Evolutionary conservation across 805 yeast species (phyloP).

Genomic region (Lipomyces starkeyi): DNA sequence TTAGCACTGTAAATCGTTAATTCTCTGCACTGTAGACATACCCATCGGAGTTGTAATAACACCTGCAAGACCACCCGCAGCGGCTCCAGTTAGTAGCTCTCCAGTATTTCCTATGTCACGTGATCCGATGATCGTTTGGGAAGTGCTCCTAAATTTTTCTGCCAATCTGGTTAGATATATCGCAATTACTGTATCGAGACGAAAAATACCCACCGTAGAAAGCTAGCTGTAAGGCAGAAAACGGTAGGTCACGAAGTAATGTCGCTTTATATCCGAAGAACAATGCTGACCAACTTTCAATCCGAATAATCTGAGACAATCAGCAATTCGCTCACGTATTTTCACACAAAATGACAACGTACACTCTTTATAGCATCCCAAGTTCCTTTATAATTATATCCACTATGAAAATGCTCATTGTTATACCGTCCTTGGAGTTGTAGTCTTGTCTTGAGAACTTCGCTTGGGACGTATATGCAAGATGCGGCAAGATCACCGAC

Average conservation of each 20-base stretch:
- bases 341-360: slow-evolving; percentile 1
- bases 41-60: slow-evolving; percentile 84
- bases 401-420: slow-evolving; percentile 77
- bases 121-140: slow-evolving; percentile 44
- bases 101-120: slow-evolving; percentile 49
- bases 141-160: slow-evolving; percentile 45
- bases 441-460: slow-evolving; percentile 88
- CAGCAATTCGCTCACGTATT: neutral
- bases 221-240: slow-evolving; percentile 94
- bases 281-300: slow-evolving; percentile 78
- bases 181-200: slow-evolving; percentile 44
- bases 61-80: slow-evolving; percentile 95
- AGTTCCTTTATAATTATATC: slow-evolving; percentile 84
- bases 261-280: slow-evolving; percentile 96
- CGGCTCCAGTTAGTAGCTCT: slow-evolving; percentile 89
- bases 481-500: slow-evolving; percentile 93
- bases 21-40: slow-evolving; percentile 6
- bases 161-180: neutral
- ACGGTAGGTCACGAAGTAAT: slow-evolving; percentile 88
- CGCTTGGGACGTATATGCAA: slow-evolving; percentile 91
- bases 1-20: neutral
- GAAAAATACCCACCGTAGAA: slow-evolving; percentile 71
- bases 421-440: slow-evolving; percentile 91
- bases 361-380: slow-evolving; percentile 66
- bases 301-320: slow-evolving; percentile 52